Conservation (phyloP, 2,329 filamentous ascomycete genomes). For the Myriangium duriaei region DNA sequence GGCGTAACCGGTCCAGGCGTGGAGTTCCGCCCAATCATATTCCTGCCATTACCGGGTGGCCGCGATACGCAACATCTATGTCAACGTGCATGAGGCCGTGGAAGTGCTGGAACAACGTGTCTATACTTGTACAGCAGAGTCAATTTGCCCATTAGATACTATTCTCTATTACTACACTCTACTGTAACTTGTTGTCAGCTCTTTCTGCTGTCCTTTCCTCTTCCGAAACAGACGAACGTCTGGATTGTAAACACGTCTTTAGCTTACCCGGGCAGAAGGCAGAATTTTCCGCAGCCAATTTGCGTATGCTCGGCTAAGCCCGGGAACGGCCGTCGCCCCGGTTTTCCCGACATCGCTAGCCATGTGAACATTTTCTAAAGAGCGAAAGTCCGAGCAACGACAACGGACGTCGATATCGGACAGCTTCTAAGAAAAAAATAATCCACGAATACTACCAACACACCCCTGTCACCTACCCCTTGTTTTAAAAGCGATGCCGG, state of each 20-base stretch:
- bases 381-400: conserved; percentile 1
- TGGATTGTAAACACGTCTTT: no score
- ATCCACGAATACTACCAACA: no score
- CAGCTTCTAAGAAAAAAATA: no score
- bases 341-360: conserved; percentile 5
- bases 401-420: conserved; percentile 8
- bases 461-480: conserved; percentile 11
- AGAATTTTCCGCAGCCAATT: conserved; percentile 6
- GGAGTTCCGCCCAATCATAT: conserved; percentile 6
- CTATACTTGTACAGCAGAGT: no score
- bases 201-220: no score
- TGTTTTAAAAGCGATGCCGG: no score
- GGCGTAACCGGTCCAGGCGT: no score
- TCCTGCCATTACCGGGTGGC: conserved; percentile 4
- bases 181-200: no score
- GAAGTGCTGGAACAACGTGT: no score
- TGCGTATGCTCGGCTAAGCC: conserved; percentile 6
- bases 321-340: not conserved
- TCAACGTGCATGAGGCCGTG: not conserved
- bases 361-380: not conserved
- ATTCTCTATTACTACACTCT: no score
- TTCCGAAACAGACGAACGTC: no score
- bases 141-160: no score
- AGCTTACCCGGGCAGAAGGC: conserved; percentile 1
- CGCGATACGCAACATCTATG: not conserved